phyloP scores from a whole-genome alignment of 2,329 filamentous ascomycete species.

The Pestalotiopsis sp. region DNA sequence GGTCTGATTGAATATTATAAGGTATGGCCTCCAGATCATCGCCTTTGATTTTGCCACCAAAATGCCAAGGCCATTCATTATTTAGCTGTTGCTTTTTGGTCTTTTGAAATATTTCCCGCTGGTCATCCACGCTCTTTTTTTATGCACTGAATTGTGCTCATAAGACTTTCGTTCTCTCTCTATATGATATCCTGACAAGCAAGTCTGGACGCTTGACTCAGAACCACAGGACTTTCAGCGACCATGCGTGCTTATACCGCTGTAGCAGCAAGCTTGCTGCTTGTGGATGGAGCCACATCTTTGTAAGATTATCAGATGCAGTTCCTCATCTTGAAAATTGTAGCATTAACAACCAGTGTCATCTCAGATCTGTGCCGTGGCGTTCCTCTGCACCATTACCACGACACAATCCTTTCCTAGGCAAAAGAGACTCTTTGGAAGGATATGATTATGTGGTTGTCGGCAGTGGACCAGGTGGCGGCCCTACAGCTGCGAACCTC shows the following conservation, averaged over 20 bases:
- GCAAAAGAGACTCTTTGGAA: background rate
- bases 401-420: background rate
- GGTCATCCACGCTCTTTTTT: background rate
- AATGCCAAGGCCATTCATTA: background rate
- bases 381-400: background rate
- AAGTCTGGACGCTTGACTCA: background rate
- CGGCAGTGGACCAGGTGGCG: slow-evolving; percentile 54
- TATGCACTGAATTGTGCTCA: background rate
- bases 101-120: background rate
- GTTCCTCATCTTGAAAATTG: background rate
- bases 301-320: background rate
- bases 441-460: slow-evolving; percentile 47
- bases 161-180: background rate
- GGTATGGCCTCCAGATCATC: background rate
- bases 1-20: background rate
- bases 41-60: background rate
- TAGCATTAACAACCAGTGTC: background rate
- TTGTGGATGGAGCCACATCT: background rate
- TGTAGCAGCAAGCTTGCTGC: background rate
- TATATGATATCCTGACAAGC: background rate
- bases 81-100: background rate
- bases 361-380: background rate
- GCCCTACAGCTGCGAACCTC: slow-evolving; percentile 51
- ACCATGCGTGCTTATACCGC: background rate
- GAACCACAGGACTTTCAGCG: background rate